Base-by-base conservation (phyloP, 257 asterid genomes). In the Verbena officinalis region DNA sequence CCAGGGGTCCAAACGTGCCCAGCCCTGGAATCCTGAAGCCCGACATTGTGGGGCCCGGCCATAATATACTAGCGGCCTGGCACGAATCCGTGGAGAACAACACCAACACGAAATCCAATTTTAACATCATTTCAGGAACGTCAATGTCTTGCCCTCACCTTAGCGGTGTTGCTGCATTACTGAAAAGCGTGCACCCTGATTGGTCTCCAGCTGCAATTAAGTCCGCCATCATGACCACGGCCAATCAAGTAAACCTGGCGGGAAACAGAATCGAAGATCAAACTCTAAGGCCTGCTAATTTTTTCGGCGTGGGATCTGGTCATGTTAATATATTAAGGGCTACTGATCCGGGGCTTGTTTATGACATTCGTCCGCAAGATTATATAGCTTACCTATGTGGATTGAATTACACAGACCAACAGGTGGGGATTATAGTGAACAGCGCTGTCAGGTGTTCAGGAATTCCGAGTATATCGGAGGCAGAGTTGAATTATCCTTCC, bases 111-210 rank as follows among this genome's bases (percentile, higher is more conserved):
- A 74, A 74, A 5, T 55, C 75, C 14, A 69, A 57, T 5, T 78
- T 78, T 75, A 78, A 78, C 66, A 69, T 72, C 44, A 67, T 67
- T 0, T 67, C 78, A 1, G 78, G 82, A 21, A 77, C 82, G 7
- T 78, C 80, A 4, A 76, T 79, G 84, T 42, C 81, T 0, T 72
- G 79, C 23, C 84, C 81, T 5, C 84, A 79, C 46, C 79, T 76
- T 4, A 65, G 75, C 40, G 85, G 85, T 27, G 31, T 69, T 7
- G 85, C 77, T 0, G 77, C 85, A 2, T 34, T 80, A 59, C 33
- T 80, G n/a, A 80, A 70, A 44, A 69, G 4, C 43, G 65, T 27
- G 0, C 82, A 76, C 42, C 82, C 75, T 2, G 55, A 59, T 9
- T 75, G 81, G 80, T 71, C 78, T 0, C 78, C 80, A 5, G 78